Base-by-base conservation (phyloP, 805 yeast genomes). In the Wickerhamomyces hampshirensis region DNA sequence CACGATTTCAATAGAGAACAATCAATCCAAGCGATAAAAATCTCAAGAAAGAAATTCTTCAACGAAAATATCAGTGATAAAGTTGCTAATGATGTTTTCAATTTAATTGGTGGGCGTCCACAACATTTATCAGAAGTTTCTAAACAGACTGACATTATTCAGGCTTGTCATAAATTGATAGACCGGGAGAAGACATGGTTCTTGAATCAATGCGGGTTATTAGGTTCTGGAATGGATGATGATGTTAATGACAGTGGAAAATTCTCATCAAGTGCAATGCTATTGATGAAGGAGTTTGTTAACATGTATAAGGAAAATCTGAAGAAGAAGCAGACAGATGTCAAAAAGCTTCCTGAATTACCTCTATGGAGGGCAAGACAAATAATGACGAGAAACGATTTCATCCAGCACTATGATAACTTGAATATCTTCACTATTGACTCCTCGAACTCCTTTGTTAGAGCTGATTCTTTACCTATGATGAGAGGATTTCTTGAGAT, bases 401-500 rank as follows among this genome's bases (percentile, higher is more conserved):
- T 73, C 52, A 85, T 85, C 39, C 85, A 84, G 49, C 62, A 56
- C 18, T 83, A 80, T 54, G 95, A 85, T 53, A 77, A 82, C 45
- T 60, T 84, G 46, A 85, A 85, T 55, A 74, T 85, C 18, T 85
- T 85, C 58, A 82, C 94, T 3, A 76, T 85, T 36, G 93, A 85
- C 58, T 75, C 85, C 1, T 43, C 50, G 6, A 71, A 74, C 39
- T 77, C 86, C 0, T 65, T 73, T 35, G 95, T 85, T 3, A 64
- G 83, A 24, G 91, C 95, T 0, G 95, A 85, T 55, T 77, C 86
- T 7, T 82, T 83, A 3, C 89, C 91, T 1, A 84, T 85, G 94
- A 83, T 85, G 94, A 71, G 89, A 47, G 94, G 91, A 5, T 85
- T 85, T 55, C 75, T 83, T 40, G 94, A 85, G 53, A 81, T 85